phyloP scores from a whole-genome alignment of 2,329 filamentous ascomycete genomes.

The Calonectria multiphialidica region DNA sequence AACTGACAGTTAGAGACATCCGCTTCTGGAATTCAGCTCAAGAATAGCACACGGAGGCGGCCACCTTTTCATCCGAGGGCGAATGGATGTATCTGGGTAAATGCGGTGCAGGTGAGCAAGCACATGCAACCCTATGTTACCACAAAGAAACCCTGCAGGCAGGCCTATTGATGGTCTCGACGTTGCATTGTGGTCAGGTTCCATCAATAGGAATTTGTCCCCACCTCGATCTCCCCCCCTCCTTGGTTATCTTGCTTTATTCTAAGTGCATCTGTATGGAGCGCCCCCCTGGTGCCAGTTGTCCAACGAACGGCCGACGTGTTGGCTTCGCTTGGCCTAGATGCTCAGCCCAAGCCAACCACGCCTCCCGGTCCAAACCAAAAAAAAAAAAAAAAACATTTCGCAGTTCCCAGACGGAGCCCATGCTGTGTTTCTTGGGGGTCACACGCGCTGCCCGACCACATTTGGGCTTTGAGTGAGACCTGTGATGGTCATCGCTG shows the following conservation, averaged over 20 bases:
- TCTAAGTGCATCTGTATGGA: slow-evolving; percentile 10
- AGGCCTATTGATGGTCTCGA: slow-evolving; percentile 5
- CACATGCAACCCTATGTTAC: slow-evolving; percentile 8
- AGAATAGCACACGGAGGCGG: not conserved
- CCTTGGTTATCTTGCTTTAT: not conserved
- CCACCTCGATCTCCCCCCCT: slow-evolving; percentile 6
- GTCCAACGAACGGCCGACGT: not conserved
- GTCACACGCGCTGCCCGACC: not conserved
- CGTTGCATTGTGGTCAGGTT: not conserved
- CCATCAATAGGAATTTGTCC: slow-evolving; percentile 15
- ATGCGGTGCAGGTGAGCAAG: not conserved
- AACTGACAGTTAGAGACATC: not conserved
- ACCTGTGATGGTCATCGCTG: not conserved
- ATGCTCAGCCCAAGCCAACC: not conserved
- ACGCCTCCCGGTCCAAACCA: not conserved
- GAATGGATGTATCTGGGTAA: not conserved
- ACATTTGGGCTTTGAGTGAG: not conserved
- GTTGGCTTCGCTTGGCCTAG: slow-evolving; percentile 3
- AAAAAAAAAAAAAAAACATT: not conserved
- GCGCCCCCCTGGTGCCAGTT: not conserved
- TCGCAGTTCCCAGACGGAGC: not conserved
- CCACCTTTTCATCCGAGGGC: not conserved
- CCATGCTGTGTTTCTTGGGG: not conserved
- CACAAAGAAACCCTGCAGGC: slow-evolving; percentile 1
- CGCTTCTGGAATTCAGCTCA: not conserved